Base-by-base conservation (phyloP, 345 rosid genomes). In the Eucalyptus fibrosa region DNA sequence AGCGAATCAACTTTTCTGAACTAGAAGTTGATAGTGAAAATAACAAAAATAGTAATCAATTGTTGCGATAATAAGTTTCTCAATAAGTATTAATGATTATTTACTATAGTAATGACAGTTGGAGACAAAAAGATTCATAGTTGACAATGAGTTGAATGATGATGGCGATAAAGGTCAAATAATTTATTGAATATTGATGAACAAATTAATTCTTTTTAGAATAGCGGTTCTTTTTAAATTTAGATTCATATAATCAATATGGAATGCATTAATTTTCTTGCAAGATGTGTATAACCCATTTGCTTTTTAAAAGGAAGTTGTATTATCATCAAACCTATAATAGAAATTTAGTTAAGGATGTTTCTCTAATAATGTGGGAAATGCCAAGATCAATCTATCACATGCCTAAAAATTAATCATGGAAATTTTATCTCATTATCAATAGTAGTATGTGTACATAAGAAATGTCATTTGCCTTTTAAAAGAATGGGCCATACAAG, bases 121-220 rank as follows among this genome's bases (percentile, higher is more conserved):
- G 0, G 2, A 12, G 4, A 12, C 4, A 34, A 18, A 19, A 0
- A 18, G 4, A 69, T 69, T 18, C 13, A 69, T 34, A 12, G 0
- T 18, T 10, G 4, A 0, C 1, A 6, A 69, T 34, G 24, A 69
- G 24, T 34, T 21, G 8, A 34, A 1, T 5, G 44, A 9, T 18
- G 44, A 69, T 3, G 0, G 4, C 2, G 1, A 7, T 9, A 9
- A 10, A 69, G 24, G 7, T 34, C 3, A 8, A 34, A 5, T 37
- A 0, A 12, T 69, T 34, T 18, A 1, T 37, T 5, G 10, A 65
- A 69, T 34, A 2, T 69, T 21, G 13, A 69, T 69, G 42, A 3
- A 32, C 40, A 15, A 16, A 8, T 13, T n/a, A 7, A 0, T 3
- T 65, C n/a, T 7, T 65, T n/a, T 7, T 15, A n/a, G 6, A 65